Evolutionary conservation across 108 stramenopile species (phyloP), one percentile per base, ranked within the genome.

Genomic region (Asterionellopsis glacialis): DNA sequence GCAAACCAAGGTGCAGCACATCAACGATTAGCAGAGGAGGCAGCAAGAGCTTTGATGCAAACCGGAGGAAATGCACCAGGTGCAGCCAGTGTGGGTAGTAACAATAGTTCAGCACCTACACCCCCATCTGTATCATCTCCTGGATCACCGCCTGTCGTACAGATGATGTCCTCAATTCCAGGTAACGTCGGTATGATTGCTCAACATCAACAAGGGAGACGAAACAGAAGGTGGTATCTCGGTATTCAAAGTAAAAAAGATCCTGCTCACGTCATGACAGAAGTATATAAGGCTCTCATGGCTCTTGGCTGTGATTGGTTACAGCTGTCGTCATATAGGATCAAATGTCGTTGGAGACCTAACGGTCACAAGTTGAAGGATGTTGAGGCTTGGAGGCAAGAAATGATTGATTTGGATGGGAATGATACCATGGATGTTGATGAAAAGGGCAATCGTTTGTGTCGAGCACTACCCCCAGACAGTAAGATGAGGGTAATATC

Each of bases 191-290:
- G 89, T 25, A 94, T 94, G 87, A 88, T 94, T 66, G 87, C 93
- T 43, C 93, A 94, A 59, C 87, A 91, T 69, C 87, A 89, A 49
- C 93, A 94, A 47, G 93, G 87, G 26, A 57, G 85, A 58, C 72
- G 92, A 72, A 94, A 90, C 56, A 75, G 98, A 45, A 61, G 95
- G 43, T 99, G 98, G 98, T 99, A 98, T 65, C 77, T 99, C 42
- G 98, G 98, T 28, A 98, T 98, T 63, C 98, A 99, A 79, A 92
- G 90, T 71, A 97, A 97, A 65, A 98, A 98, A 65, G 97, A 99
- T 52, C 98, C 98, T n/a, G 96, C 93, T 15, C 97, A 95, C 64
- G 98, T 99, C 49, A 99, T 99, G 98, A 96, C 87, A 7, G 98
- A 99, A 75, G 98, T 99, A 18, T 98, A 97, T 78, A 96, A 97